Evolutionary conservation across 2,329 filamentous ascomycete genomes (phyloP).

Genomic region (Fusarium begoniae): DNA sequence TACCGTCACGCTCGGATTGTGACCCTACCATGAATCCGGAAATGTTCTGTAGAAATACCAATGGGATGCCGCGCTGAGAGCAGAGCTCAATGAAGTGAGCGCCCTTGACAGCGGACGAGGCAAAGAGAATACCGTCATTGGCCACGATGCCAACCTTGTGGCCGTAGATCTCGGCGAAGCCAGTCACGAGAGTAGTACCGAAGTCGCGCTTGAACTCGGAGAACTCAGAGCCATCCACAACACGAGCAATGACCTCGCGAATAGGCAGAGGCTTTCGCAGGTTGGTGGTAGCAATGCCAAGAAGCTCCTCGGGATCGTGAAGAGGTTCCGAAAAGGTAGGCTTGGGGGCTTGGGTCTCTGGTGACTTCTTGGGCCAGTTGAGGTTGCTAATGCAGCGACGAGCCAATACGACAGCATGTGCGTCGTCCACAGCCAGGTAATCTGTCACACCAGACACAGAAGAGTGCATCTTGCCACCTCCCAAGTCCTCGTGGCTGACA

Average conservation of each 20-base stretch:
- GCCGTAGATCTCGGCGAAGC: constrained; percentile 90
- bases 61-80: constrained; percentile 85
- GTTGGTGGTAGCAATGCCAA: constrained; percentile 90
- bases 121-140: constrained; percentile 96
- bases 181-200: constrained; percentile 87
- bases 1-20: constrained; percentile 91
- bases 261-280: constrained; percentile 85
- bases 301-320: constrained; percentile 80
- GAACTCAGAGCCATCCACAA: constrained; percentile 91
- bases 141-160: constrained; percentile 92
- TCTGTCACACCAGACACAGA: constrained; percentile 93
- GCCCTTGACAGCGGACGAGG: constrained; percentile 87
- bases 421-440: constrained; percentile 93
- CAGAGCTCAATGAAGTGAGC: constrained; percentile 98
- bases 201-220: constrained; percentile 95
- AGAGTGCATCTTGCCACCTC: constrained; percentile 88
- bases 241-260: constrained; percentile 89
- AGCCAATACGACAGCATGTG: constrained; percentile 87
- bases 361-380: constrained; percentile 76
- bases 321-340: constrained; percentile 75
- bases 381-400: constrained; percentile 86
- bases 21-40: constrained; percentile 97
- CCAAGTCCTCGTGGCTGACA: constrained; percentile 89
- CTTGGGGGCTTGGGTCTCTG: constrained; percentile 49
- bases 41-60: constrained; percentile 97